Conservation (phyloP, 75 land plant species). For the Gnetum montanum region DNA sequence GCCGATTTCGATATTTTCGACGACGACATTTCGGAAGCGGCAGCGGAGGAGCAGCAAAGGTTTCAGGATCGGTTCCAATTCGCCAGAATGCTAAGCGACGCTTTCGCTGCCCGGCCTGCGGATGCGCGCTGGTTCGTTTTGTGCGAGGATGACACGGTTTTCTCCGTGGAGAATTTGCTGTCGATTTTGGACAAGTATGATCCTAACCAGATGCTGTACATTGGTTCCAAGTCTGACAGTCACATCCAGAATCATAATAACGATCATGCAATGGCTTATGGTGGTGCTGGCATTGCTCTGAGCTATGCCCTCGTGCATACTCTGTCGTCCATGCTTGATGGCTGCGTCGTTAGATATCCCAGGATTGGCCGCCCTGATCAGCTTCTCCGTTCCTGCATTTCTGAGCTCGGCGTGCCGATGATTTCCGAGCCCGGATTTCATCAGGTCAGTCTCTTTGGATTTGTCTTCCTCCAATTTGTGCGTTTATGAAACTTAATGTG, state of each 20-base stretch:
- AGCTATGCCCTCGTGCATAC: slow-evolving; percentile 17
- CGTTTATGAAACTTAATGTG: too few relatives aligned
- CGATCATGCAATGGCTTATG: slow-evolving; percentile 15
- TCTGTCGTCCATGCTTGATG: slow-evolving; percentile 13
- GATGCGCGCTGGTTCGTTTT: slow-evolving; percentile 16
- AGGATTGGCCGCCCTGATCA: slow-evolving; percentile 16
- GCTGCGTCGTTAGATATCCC: slow-evolving; percentile 15
- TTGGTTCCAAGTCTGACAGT: slow-evolving; percentile 15
- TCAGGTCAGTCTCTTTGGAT: slow-evolving; percentile 14
- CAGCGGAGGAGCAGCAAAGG: slow-evolving; percentile 13
- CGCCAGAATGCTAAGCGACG: slow-evolving; percentile 22
- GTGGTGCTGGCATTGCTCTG: slow-evolving; percentile 20
- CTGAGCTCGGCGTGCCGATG: slow-evolving; percentile 23
- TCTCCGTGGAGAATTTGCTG: slow-evolving; percentile 12
- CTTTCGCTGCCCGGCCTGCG: slow-evolving; percentile 10
- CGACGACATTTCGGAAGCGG: neutral
- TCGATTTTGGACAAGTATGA: slow-evolving; percentile 20
- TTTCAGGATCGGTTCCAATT: slow-evolving; percentile 23
- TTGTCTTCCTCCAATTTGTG: too few relatives aligned
- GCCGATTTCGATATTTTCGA: slow-evolving; percentile 18
- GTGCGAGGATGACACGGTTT: slow-evolving; percentile 18
- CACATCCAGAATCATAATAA: slow-evolving; percentile 10
- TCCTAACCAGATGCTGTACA: slow-evolving; percentile 5
- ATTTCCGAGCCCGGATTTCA: slow-evolving; percentile 18
- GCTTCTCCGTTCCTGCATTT: slow-evolving; percentile 18